Base-by-base conservation (phyloP, 2,329 filamentous ascomycete species). In the Aspergillus ochraceoroseus region DNA sequence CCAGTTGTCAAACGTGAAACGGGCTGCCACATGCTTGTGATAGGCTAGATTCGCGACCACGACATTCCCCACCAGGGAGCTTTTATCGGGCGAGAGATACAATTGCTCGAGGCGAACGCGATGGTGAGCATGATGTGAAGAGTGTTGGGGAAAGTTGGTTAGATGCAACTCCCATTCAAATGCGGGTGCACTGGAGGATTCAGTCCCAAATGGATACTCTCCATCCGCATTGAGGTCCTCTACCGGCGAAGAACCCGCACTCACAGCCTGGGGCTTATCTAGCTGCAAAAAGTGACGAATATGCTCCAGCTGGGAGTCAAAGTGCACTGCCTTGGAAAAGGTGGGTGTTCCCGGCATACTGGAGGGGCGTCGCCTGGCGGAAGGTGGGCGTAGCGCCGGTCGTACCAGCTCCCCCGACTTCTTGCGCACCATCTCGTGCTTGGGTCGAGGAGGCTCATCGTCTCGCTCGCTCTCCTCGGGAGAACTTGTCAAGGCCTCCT, bases 341-440 rank as follows among this genome's bases (percentile, higher is more conserved):
- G 90, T 92, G 0, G 92, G 92, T 0, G 92, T 98, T 39, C 92
- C 92, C 6, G 92, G 92, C 87, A 96, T 94, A 70, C 90, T 96
- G 3, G 87, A 94, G 1, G 90, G 90, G 43, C 92, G 79, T 50
- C 87, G 77, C 50, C 79, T 77, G n/a, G 70, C 63, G 9, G 85
- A 85, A 8, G 86, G 74, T 26, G 83, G 80, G 35, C 92, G 82
- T 36, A 98, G 76, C 13, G 92, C 92, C 8, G 92, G 92, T 55
- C 92, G 83, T 43, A 98, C 92, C 23, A 98, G 76, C 68, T 98
- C 92, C 22, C 92, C 92, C 26, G 92, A 96, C 75, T 98, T 98
- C 72, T 98, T 98, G 56, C 92, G 82, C 7, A 98, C 82, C 80
- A 96, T 94, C 38, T 82, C 81, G n/a, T 89, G 88, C 68, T 92